A percentile compares a stretch with the other conserved stretches of the same genome.
phyloP scores from a whole-genome alignment of 2,329 filamentous ascomycete genomes.

The Mycosphaerella sp. region DNA sequence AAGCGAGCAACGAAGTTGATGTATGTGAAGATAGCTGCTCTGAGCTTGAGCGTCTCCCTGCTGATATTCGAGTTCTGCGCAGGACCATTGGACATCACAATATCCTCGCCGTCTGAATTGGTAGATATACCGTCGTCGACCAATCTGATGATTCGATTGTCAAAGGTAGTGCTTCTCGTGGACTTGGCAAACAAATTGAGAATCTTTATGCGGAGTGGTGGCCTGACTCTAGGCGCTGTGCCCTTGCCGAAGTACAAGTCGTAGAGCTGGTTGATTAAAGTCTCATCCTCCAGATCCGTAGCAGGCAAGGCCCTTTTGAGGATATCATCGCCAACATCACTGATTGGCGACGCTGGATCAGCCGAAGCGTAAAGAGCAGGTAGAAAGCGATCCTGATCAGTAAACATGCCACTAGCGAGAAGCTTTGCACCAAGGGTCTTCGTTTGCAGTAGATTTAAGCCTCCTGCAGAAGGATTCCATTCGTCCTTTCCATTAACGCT shows the following conservation, averaged over 20 bases:
- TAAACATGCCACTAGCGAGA: conserved; percentile 79
- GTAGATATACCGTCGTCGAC: conserved; percentile 60
- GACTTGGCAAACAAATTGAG: conserved; percentile 73
- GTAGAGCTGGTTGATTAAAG: conserved; percentile 61
- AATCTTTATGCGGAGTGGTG: conserved; percentile 70
- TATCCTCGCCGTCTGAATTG: conserved; percentile 28
- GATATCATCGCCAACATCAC: conserved; percentile 80
- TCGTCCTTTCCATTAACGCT: conserved; percentile 60
- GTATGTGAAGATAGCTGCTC: conserved; percentile 77
- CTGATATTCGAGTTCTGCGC: conserved; percentile 46
- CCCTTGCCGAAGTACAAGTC: conserved; percentile 62
- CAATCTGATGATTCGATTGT: conserved; percentile 60
- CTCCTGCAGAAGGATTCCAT: conserved; percentile 58
- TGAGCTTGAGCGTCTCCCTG: conserved; percentile 71
- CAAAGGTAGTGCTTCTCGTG: conserved; percentile 62
- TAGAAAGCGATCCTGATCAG: conserved; percentile 73
- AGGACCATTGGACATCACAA: conserved; percentile 28
- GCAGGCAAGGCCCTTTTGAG: conserved; percentile 67
- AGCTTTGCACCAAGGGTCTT: conserved; percentile 65
- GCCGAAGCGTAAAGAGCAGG: conserved; percentile 78
- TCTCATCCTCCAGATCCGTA: conserved; percentile 64
- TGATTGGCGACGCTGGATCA: conserved; percentile 72
- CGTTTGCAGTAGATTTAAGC: conserved; percentile 61
- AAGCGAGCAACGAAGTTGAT: conserved; percentile 80
- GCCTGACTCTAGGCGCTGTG: conserved; percentile 48